Percentiles rank a stretch among this genome's conserved stretches.
phyloP scores from a whole-genome alignment of 176 grass and related monocot genomes.

The Secale cereale region DNA sequence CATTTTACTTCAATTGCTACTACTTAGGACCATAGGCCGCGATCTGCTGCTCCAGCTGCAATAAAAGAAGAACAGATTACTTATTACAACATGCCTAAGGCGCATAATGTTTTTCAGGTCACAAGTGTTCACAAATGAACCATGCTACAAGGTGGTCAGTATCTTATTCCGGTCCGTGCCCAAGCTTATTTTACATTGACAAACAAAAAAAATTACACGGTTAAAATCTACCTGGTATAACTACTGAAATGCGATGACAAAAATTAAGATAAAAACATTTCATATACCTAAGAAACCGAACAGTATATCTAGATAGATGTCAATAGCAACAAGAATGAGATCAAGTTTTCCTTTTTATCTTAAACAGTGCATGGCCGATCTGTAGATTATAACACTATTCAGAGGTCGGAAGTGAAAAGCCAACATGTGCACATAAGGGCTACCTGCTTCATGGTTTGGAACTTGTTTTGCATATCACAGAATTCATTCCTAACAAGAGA shows the following conservation, averaged over 20 bases:
- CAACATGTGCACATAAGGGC: neutral
- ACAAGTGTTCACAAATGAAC: neutral
- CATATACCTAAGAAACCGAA: no score
- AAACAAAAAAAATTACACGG: neutral
- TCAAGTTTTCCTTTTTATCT: no score
- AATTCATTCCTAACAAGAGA: slow-evolving; percentile 59
- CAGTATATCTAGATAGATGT: no score
- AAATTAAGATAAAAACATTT: neutral
- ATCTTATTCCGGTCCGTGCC: neutral
- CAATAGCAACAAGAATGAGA: no score
- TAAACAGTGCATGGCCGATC: neutral
- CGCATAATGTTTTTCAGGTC: neutral
- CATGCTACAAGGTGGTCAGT: neutral
- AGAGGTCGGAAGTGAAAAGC: slow-evolving; percentile 6
- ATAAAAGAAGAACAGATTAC: no score
- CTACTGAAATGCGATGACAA: neutral
- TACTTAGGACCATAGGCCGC: no score
- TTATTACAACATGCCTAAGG: no score
- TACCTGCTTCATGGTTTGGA: slow-evolving; percentile 84
- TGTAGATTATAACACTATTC: neutral
- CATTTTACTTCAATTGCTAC: no score
- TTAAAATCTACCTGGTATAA: neutral
- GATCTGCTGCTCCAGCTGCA: no score
- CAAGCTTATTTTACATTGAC: no score
- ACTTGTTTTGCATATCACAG: slow-evolving; percentile 52